Conservation (phyloP, 257 asterid genomes). For the Orobanche coerulescens region DNA sequence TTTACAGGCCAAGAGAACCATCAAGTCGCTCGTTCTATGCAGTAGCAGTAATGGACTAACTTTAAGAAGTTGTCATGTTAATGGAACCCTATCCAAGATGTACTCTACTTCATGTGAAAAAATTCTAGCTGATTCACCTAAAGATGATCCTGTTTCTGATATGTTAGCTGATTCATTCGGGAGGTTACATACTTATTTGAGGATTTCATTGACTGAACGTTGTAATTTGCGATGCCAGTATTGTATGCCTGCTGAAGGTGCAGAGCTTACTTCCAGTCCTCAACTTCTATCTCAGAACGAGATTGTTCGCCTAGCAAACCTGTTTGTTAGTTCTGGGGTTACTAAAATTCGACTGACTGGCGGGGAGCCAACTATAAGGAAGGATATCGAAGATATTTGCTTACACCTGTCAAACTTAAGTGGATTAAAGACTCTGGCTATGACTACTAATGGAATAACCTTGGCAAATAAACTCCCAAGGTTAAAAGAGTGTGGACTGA, state of each 20-base stretch:
- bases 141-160: slow-evolving; percentile 41
- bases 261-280: slow-evolving; percentile 66
- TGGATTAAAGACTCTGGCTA: slow-evolving; percentile 75
- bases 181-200: slow-evolving; percentile 76
- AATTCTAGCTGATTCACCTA: slow-evolving; percentile 29
- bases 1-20: slow-evolving; percentile 37
- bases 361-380: slow-evolving; percentile 86
- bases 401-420: slow-evolving; percentile 50
- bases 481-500: slow-evolving; percentile 73
- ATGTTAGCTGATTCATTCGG: slow-evolving; percentile 87
- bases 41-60: slow-evolving; percentile 23
- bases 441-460: slow-evolving; percentile 84
- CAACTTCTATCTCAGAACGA: slow-evolving; percentile 59
- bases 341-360: slow-evolving; percentile 89
- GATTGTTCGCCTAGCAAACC: slow-evolving; percentile 61
- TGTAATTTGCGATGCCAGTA: slow-evolving; percentile 93
- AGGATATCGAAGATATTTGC: slow-evolving; percentile 86
- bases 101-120: slow-evolving; percentile 49
- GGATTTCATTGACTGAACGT: slow-evolving; percentile 89
- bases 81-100: slow-evolving; percentile 30
- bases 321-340: slow-evolving; percentile 89
- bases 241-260: slow-evolving; percentile 98
- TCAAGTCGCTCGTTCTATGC: slow-evolving; percentile 25
- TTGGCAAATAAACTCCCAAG: slow-evolving; percentile 73
- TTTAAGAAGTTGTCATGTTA: slow-evolving; percentile 18